phyloP scores from a whole-genome alignment of 345 rosid species.

The Syzygium aromaticum region DNA sequence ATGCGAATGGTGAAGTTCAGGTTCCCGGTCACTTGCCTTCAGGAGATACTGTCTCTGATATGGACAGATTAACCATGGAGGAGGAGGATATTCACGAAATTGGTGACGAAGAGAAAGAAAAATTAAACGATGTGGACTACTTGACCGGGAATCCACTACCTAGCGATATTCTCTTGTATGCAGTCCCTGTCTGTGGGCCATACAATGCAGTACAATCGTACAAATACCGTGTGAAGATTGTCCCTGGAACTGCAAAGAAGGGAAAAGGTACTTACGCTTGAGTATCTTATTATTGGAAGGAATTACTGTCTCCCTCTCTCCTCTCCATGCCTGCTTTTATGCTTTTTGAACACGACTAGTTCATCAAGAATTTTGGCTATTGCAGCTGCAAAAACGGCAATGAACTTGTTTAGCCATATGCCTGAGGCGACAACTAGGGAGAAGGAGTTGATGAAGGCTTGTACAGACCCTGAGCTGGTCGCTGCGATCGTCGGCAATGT shows the following conservation, averaged over 20 bases:
- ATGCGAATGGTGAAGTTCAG: conserved; percentile 11
- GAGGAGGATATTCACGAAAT: conserved; percentile 91
- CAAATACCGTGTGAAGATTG: conserved; percentile 82
- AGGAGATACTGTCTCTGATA: conserved; percentile 15
- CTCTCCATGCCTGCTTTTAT: neutral
- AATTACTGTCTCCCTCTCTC: neutral
- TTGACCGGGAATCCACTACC: conserved; percentile 82
- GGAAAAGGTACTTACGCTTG: conserved; percentile 61
- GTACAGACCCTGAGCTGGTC: conserved; percentile 87
- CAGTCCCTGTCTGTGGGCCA: conserved; percentile 92
- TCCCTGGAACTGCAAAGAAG: conserved; percentile 85
- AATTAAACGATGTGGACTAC: conserved; percentile 77
- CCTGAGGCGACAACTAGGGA: conserved; percentile 70
- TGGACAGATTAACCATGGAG: conserved; percentile 81
- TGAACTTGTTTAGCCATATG: conserved; percentile 89
- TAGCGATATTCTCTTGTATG: conserved; percentile 68
- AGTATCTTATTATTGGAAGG: neutral
- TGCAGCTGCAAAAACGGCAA: conserved; percentile 82
- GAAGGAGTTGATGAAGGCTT: conserved; percentile 95
- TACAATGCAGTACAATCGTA: conserved; percentile 81
- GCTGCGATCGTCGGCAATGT: conserved; percentile 89
- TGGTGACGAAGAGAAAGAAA: conserved; percentile 86
- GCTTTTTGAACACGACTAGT: neutral
- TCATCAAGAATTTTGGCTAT: neutral
- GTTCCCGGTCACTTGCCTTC: conserved; percentile 5